These are phyloP conservation scores for Ziziphus jujuba DNA, from an alignment of 306 rosid genomes.

Conservation along the genomic window DNA sequence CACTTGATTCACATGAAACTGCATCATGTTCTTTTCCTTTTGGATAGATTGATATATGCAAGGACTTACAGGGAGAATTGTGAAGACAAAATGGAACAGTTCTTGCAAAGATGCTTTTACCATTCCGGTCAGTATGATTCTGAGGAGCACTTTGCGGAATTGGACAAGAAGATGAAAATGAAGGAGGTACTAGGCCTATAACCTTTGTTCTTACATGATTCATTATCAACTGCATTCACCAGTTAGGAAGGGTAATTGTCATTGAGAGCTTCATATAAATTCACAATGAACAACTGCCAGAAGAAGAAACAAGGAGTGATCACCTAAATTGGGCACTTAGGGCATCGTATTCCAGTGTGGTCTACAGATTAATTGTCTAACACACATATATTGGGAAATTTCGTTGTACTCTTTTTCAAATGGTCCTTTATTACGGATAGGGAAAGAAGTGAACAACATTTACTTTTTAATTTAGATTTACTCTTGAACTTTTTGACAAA, in stretches of 20 bases:
- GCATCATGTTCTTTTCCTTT: neutral
- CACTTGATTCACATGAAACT: neutral
- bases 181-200: conserved; percentile 59
- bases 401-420: neutral
- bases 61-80: conserved; percentile 69
- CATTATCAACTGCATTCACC: neutral
- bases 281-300: neutral
- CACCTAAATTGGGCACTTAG: neutral
- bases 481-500: neutral
- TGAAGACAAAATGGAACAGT: conserved; percentile 83
- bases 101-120: conserved; percentile 85
- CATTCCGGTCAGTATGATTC: conserved; percentile 86
- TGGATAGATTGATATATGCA: conserved; percentile 23
- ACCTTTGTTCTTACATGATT: conserved; percentile 3
- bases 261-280: neutral
- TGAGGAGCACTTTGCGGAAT: conserved; percentile 62
- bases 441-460: neutral
- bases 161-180: conserved; percentile 66
- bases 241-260: neutral
- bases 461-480: neutral
- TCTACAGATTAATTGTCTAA: neutral
- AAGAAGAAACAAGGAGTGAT: too few relatives aligned
- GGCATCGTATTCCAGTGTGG: too few relatives aligned
- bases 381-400: neutral
- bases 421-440: neutral